Base-by-base conservation (phyloP, 257 asterid species). In the Anisodus acutangulus region DNA sequence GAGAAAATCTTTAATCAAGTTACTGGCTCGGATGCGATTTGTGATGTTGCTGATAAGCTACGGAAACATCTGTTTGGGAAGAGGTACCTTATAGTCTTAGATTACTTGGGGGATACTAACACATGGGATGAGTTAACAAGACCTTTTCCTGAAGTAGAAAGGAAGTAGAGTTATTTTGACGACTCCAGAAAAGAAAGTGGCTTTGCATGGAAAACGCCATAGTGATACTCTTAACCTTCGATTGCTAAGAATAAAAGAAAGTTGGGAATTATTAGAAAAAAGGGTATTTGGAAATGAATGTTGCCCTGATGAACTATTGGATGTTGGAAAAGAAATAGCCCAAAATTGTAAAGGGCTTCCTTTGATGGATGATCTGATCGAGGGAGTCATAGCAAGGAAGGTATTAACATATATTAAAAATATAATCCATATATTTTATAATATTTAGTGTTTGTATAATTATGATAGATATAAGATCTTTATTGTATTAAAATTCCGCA, bases 61-160 rank as follows among this genome's bases (percentile, higher is more conserved):
- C 26, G 63, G 15, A 55, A 13, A 39, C 45, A 55, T 6, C 69
- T 87, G 4, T 10, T 1, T 0, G 86, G 80, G 2, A 55, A 47
- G 74, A 82, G 83, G 47, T 87, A 87, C 3, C 58, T 87, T 3
- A 70, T 85, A 4, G 85, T 87, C 5, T 4, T 87, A 55, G 89
- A 87, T 84, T 88, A 85, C 62, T n/a, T 84, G 5, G 82, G 89
- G 89, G 45, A 70, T 6, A 66, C 2, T 13, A 11, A 53, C 9
- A 63, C 58, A 0, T 87, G 86, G 89, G 81, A 85, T 26, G 69
- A 22, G 1, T 53, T 87, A 15, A 84, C 26, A 8, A 39, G 49
- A 10, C 62, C 67, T 57, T 74, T 87, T 66, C 85, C 87, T 0
- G 1, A 8, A 5, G 19, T 41, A 8, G 0, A 37, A 80, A 1